phyloP scores from a whole-genome alignment of 169 alveolate species.

The Plasmodium yoelii region DNA sequence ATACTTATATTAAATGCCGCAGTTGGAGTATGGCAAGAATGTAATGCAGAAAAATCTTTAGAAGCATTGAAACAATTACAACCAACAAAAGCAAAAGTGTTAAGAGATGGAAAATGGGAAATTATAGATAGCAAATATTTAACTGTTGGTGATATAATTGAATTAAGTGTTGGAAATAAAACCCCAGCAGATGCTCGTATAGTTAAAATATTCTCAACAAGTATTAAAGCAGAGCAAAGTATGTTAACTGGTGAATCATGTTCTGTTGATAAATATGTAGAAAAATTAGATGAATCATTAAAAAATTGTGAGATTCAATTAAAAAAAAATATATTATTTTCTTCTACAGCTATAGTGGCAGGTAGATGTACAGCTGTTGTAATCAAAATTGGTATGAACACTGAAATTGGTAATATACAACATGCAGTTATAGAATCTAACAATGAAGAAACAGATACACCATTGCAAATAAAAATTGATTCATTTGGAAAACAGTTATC shows the following conservation, averaged over 20 bases:
- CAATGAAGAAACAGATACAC: conserved; percentile 95
- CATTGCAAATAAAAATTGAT: conserved; percentile 96
- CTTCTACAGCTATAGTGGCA: conserved; percentile 94
- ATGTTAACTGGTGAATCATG: conserved; percentile 98
- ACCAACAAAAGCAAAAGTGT: conserved; percentile 93
- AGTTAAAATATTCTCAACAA: conserved; percentile 92
- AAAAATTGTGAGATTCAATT: conserved; percentile 87
- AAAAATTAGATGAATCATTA: conserved; percentile 79
- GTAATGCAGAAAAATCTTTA: conserved; percentile 98
- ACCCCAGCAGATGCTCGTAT: conserved; percentile 98
- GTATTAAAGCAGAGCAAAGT: conserved; percentile 95
- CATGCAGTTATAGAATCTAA: conserved; percentile 96
- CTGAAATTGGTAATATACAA: conserved; percentile 98
- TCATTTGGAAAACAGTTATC: conserved; percentile 95
- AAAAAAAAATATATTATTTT: conserved; percentile 92
- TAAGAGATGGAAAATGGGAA: conserved; percentile 95
- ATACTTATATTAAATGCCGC: conserved; percentile 96
- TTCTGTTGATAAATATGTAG: conserved; percentile 89
- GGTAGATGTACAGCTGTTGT: conserved; percentile 97
- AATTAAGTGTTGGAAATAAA: conserved; percentile 96
- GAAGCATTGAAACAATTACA: conserved; percentile 96
- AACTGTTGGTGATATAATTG: conserved; percentile 98
- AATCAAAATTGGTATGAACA: conserved; percentile 96
- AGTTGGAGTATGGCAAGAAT: conserved; percentile 99
- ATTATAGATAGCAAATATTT: conserved; percentile 93